phyloP scores from a whole-genome alignment of 2,329 filamentous ascomycete species.

The Talaromyces sp. region DNA sequence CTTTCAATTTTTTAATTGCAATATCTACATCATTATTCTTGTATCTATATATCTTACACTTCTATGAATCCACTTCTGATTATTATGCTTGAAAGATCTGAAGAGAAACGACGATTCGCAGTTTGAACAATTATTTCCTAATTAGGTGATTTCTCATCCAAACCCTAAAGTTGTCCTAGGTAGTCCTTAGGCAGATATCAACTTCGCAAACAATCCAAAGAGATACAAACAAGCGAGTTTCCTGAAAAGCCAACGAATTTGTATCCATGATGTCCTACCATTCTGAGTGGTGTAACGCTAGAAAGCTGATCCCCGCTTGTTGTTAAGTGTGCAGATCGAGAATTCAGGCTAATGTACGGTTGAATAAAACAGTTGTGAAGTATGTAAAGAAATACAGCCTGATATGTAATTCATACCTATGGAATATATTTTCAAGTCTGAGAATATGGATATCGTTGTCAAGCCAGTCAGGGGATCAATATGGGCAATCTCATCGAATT shows the following conservation, averaged over 20 bases:
- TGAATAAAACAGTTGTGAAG: not conserved
- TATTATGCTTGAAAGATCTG: not conserved
- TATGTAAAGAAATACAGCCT: not conserved
- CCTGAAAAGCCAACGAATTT: too few species aligned
- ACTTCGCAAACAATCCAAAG: too few species aligned
- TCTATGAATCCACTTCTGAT: not conserved
- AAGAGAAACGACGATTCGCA: not conserved
- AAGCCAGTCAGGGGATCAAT: not conserved
- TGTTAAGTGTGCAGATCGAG: not conserved
- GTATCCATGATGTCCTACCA: too few species aligned
- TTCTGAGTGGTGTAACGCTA: not conserved
- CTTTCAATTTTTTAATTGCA: too few species aligned
- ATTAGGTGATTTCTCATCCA: not conserved
- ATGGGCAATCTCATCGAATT: not conserved
- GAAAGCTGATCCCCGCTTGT: not conserved
- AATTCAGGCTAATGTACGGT: conserved; percentile 1
- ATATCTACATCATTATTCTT: not conserved
- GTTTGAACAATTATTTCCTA: not conserved
- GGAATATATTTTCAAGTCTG: too few species aligned
- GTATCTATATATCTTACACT: not conserved
- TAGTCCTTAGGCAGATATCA: not conserved
- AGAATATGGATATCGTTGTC: not conserved
- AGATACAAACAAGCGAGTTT: too few species aligned
- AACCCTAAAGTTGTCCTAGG: too few species aligned
- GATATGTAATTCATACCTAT: not conserved